A percentile compares a stretch with the other conserved stretches of the same genome.
Evolutionary conservation across 805 yeast genomes (phyloP).

Genomic region (Cyberlindnera euphorbiiphila): DNA sequence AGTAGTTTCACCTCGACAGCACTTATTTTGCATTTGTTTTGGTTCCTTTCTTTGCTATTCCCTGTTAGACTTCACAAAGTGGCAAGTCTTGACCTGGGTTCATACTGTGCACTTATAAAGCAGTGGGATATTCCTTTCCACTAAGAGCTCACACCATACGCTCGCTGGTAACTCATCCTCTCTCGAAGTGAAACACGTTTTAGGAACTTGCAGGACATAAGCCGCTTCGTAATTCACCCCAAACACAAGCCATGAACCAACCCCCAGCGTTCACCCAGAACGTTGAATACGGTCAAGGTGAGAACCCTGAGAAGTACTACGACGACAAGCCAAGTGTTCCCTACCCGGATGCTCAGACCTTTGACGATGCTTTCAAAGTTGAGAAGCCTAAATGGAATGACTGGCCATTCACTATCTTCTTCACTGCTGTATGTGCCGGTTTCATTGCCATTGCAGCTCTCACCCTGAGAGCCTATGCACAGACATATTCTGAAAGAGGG

Average conservation of each 20-base stretch:
- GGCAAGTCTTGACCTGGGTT: too few species aligned
- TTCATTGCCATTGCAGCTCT: constrained; percentile 69
- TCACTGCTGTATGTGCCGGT: constrained; percentile 49
- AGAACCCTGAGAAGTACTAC: constrained; percentile 12
- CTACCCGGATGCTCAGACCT: constrained; percentile 40
- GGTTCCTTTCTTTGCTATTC: too few species aligned
- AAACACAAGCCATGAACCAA: constrained; percentile 1
- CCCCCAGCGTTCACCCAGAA: constrained; percentile 26
- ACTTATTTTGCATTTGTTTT: too few species aligned
- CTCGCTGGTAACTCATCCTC: too few species aligned
- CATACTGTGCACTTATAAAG: too few species aligned
- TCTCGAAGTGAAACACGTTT: too few species aligned
- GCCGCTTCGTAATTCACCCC: background rate
- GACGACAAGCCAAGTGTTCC: constrained; percentile 35
- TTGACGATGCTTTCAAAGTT: constrained; percentile 67
- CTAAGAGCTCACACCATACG: too few species aligned
- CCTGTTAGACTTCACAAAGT: too few species aligned
- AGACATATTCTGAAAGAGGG: constrained; percentile 54
- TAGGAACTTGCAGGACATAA: too few species aligned
- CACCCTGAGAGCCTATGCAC: constrained; percentile 59
- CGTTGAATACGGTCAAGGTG: constrained; percentile 17
- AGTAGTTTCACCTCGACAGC: too few species aligned
- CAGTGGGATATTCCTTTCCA: too few species aligned
- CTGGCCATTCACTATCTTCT: constrained; percentile 61
- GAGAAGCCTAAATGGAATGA: constrained; percentile 66